Evolutionary conservation across 2,329 filamentous ascomycete genomes (phyloP).

Genomic region (Penicillium oxalicum): DNA sequence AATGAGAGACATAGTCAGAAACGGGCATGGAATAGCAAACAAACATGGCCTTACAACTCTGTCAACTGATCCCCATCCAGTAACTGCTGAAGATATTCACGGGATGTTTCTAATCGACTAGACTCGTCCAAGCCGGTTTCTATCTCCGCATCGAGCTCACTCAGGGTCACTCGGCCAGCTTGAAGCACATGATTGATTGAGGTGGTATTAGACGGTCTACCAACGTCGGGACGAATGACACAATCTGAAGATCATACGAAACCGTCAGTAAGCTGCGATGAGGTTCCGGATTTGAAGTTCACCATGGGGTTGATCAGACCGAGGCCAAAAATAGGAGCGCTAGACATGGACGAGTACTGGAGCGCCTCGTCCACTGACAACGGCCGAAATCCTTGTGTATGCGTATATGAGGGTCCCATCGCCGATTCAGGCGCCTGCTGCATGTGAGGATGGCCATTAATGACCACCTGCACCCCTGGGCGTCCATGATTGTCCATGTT

Average conservation of each 20-base stretch:
- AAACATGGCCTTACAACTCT: conserved; percentile 33
- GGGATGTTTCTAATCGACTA: conserved; percentile 62
- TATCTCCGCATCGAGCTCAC: conserved; percentile 66
- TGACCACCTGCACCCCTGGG: conserved; percentile 39
- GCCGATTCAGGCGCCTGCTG: conserved; percentile 20
- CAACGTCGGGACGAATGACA: conserved; percentile 39
- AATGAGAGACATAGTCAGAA: conserved; percentile 5
- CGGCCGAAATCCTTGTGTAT: conserved; percentile 31
- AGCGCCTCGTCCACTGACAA: conserved; percentile 44
- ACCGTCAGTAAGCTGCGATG: conserved; percentile 15
- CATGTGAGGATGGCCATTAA: conserved; percentile 31
- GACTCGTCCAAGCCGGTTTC: conserved; percentile 51
- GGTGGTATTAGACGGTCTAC: conserved; percentile 35
- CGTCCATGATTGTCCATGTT: conserved; percentile 38
- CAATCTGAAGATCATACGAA: conserved; percentile 29
- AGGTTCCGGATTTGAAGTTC: conserved; percentile 2
- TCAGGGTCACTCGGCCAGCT: conserved; percentile 50
- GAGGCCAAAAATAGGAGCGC: conserved; percentile 42
- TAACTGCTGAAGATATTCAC: conserved; percentile 69
- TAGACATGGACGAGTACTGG: conserved; percentile 47
- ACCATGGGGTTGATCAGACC: conserved; percentile 25
- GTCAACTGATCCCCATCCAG: conserved; percentile 60
- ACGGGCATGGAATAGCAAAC: background rate
- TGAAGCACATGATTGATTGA: conserved; percentile 46
- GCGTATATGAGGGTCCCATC: conserved; percentile 24